A percentile compares a stretch with the other conserved stretches of the same genome.
Conservation (phyloP, 116 monocot genomes). For the Thalassia testudinum region DNA sequence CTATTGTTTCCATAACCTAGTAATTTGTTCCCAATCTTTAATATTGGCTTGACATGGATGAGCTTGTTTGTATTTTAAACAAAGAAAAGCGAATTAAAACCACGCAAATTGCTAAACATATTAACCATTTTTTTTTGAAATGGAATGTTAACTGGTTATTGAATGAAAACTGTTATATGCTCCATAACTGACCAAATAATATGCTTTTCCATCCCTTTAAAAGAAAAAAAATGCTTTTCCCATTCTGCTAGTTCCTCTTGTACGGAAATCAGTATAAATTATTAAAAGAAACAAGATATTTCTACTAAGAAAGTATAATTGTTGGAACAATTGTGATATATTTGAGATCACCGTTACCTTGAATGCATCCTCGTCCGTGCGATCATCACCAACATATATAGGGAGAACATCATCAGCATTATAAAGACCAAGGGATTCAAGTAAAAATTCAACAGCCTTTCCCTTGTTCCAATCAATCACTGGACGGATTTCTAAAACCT, state of each 20-base stretch:
- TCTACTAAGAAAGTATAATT: background rate
- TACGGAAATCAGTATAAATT: background rate
- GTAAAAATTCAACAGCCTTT: conserved; percentile 92
- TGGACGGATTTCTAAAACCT: conserved; percentile 93
- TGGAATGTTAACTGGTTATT: too few species aligned
- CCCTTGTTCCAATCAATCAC: conserved; percentile 94
- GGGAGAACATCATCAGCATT: conserved; percentile 68
- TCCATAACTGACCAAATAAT: too few species aligned
- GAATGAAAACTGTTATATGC: too few species aligned
- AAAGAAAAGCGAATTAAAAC: too few species aligned
- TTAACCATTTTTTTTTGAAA: too few species aligned
- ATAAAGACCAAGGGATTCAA: conserved; percentile 62
- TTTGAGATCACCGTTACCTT: conserved; percentile 49
- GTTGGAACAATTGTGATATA: background rate
- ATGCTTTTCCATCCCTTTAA: too few species aligned
- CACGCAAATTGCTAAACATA: too few species aligned
- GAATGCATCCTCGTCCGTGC: conserved; percentile 96
- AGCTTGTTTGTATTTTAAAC: too few species aligned
- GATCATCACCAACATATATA: conserved; percentile 87
- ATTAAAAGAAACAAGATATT: background rate
- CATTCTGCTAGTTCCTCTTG: background rate
- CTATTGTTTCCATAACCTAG: too few species aligned
- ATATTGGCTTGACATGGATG: too few species aligned
- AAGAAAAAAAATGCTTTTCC: too few species aligned
- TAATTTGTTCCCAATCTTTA: too few species aligned